Evolutionary conservation across 768 basidiomycete species (phyloP), one percentile per base, ranked within the genome.

Genomic region (Pleurotus pulmonarius): DNA sequence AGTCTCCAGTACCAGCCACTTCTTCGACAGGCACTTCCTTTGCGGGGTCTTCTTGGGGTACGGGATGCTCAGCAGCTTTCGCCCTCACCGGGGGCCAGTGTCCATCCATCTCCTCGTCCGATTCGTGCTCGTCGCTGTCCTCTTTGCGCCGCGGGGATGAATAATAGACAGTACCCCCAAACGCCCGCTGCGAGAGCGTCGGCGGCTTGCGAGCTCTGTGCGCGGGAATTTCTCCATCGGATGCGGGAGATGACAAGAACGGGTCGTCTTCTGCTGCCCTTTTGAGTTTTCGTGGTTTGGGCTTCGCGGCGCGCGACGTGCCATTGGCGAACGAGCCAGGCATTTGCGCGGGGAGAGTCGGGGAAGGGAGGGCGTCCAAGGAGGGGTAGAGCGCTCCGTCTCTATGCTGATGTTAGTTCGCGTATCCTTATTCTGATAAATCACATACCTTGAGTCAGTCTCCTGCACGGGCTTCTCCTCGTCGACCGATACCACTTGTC

Each of bases 181-280:
- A 53, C 12, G 51, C 37, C n/a, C 51, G 39, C 24, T 45, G 46
- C 24, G 60, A 54, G 2, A 25, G 37, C 29, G 51, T 56, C 4
- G 59, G 58, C 20, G 29, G 56, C 26, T 55, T 56, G 40, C 29
- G 54, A 16, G 2, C 41, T 7, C n/a, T 44, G 8, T n/a, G n/a
- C 18, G 12, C 8, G 1, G 51, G 5, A 3, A 18, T 9, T 15
- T n/a, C 18, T 20, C n/a, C n/a, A 12, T 20, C n/a, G 15, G 48
- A 25, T 26, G 29, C n/a, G 5, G 51, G 51, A 3, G 39, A 41
- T 1, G 51, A 18, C 8, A 29, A 15, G 39, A 53, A 53, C 8
- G 51, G 51, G 24, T 53, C 51, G 39, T 53, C 51, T 8, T 39
- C 51, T 16, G 5, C 51, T 9, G 2, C 20, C 12, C n/a, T 7